Evolutionary conservation across 371 early-diverging fungal genomes (phyloP).

Genomic region (Apophysomyces variabilis): DNA sequence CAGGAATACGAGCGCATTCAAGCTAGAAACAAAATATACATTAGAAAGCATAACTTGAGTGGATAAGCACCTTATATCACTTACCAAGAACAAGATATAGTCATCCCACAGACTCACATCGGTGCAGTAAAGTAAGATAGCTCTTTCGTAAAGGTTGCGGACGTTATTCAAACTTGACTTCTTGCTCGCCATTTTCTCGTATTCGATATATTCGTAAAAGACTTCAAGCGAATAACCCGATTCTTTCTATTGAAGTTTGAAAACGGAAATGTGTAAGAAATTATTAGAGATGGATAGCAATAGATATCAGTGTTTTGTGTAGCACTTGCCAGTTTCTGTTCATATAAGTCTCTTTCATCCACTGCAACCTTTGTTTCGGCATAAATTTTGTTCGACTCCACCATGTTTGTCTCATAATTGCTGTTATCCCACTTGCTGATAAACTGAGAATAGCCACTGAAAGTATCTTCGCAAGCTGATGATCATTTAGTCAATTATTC

Average conservation of each 20-base stretch:
- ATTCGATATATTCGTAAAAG: slow-evolving; percentile 55
- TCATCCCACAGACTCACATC: slow-evolving; percentile 70
- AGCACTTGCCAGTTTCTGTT: slow-evolving; percentile 52
- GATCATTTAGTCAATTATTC: background rate
- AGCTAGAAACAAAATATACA: slow-evolving; percentile 20
- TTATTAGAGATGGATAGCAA: background rate
- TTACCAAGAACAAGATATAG: slow-evolving; percentile 65
- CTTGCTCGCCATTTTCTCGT: slow-evolving; percentile 38
- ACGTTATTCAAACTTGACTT: slow-evolving; percentile 37
- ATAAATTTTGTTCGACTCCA: slow-evolving; percentile 54
- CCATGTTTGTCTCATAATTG: slow-evolving; percentile 66
- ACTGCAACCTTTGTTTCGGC: slow-evolving; percentile 50
- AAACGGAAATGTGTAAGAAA: no score
- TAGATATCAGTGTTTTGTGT: background rate
- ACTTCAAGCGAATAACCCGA: slow-evolving; percentile 36
- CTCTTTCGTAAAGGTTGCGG: slow-evolving; percentile 68
- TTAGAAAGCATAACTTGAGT: background rate
- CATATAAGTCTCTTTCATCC: slow-evolving; percentile 55
- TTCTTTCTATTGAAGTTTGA: slow-evolving; percentile 15
- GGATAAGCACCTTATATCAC: slow-evolving; percentile 5
- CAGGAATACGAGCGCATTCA: slow-evolving; percentile 33
- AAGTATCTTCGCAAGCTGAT: slow-evolving; percentile 65
- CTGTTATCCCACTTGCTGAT: slow-evolving; percentile 56
- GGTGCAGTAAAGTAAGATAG: slow-evolving; percentile 57
- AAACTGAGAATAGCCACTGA: slow-evolving; percentile 68